Percentiles rank a stretch among this genome's conserved stretches.
These are phyloP conservation scores for Ballota nigra DNA, from an alignment of 257 asterid genomes.

Conservation along the genomic window DNA sequence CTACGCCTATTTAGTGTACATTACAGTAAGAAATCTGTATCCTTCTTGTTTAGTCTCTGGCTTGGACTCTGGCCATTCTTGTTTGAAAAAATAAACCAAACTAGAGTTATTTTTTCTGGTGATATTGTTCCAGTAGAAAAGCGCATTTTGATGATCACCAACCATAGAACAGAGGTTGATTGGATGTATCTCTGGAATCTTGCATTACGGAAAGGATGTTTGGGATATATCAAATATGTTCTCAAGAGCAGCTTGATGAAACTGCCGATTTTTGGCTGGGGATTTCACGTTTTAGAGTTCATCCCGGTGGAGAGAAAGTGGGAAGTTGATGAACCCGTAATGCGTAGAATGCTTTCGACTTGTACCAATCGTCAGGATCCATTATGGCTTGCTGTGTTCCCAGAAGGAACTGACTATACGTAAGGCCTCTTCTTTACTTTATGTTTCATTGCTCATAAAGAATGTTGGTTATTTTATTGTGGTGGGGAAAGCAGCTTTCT, in stretches of 20 bases:
- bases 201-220: slow-evolving; percentile 73
- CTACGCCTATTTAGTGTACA: slow-evolving; percentile 66
- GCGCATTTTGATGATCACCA: slow-evolving; percentile 69
- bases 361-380: slow-evolving; percentile 54
- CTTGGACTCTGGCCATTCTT: slow-evolving; percentile 93
- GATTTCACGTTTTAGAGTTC: slow-evolving; percentile 80
- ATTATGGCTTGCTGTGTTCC: slow-evolving; percentile 92
- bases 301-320: slow-evolving; percentile 93
- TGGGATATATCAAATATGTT: slow-evolving; percentile 76
- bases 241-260: slow-evolving; percentile 92
- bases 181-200: slow-evolving; percentile 99
- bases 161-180: slow-evolving; percentile 95
- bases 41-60: slow-evolving; percentile 79
- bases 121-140: slow-evolving; percentile 66
- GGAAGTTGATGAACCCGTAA: slow-evolving; percentile 70
- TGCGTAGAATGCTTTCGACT: slow-evolving; percentile 61
- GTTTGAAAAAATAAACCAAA: slow-evolving; percentile 80
- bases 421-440: slow-evolving; percentile 35
- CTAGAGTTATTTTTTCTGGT: slow-evolving; percentile 79
- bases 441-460: slow-evolving; percentile 9
- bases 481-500: background rate
- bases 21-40: slow-evolving; percentile 65
- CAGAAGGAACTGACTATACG: slow-evolving; percentile 97
- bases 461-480: background rate
- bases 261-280: slow-evolving; percentile 92